Evolutionary conservation across 495 filamentous ascomycete genomes (phyloP), one percentile per base, ranked within the genome.

Genomic region (Penicillium bovifimosum): DNA sequence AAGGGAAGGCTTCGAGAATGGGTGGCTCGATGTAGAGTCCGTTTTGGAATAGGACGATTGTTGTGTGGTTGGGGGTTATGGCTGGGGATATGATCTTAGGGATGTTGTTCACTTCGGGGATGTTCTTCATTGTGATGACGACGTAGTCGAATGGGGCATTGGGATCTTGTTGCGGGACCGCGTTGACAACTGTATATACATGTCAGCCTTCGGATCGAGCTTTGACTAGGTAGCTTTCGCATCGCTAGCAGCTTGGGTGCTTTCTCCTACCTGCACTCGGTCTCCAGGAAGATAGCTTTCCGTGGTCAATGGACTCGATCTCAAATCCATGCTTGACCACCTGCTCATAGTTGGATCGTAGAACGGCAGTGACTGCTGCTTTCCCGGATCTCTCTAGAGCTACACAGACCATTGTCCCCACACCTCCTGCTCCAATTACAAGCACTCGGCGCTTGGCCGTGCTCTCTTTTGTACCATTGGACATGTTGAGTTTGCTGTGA

Each of bases 11-110:
- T 6, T 53, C 41, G 1, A 64, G 55, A 46, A 75, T 76, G 41
- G 73, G 69, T 9, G 72, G 66, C 58, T 83, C 79, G 53, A 80
- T 78, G 9, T 69, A 72, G 42, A 83, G 74, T 7, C 80, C 79
- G 58, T 83, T 83, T 60, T 83, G 80, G 10, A 79, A 47, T 2
- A 83, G 64, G 48, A 79, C 77, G 38, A 83, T 74, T 0, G 65
- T 58, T 0, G 79, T 82, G 31, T 60, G 57, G 3, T 26, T 28
- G 63, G 62, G 72, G 0, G 76, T 91, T n/a, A 80, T 85, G 43
- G 87, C 91, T 64, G 85, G 82, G 51, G 62, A 88, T 52, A 93
- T 88, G 17, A 86, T 91, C 62, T 90, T 88, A 7, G 46, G 45
- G 24, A 60, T 47, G 7, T 52, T 52, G 9, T 42, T 55, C 31